Conservation (phyloP, 192 early-diverging fungal species). For the Piromyces finnis region DNA sequence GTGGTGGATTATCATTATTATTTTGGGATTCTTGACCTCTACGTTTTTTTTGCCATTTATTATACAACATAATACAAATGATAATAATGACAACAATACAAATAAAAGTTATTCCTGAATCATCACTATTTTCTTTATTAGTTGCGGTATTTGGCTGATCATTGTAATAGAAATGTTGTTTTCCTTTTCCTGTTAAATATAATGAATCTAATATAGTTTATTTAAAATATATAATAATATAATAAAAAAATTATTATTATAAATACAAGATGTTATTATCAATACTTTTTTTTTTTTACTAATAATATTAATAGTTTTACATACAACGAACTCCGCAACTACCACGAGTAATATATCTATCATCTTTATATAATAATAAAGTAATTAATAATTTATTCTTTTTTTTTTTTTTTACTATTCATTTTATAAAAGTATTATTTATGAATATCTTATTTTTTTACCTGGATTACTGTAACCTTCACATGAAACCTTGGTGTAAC, state of each 20-base stretch:
- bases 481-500: not conserved
- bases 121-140: not conserved
- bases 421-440: too few species aligned
- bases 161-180: not conserved
- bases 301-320: not conserved
- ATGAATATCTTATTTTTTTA: too few species aligned
- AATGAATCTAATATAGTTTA: not conserved
- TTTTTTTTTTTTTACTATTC: too few species aligned
- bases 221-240: too few species aligned
- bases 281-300: too few species aligned
- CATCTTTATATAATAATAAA: too few species aligned
- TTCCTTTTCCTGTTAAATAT: not conserved
- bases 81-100: not conserved
- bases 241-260: not conserved
- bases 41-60: not conserved
- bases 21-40: not conserved
- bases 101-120: not conserved
- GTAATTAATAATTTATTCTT: too few species aligned
- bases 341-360: not conserved
- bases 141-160: not conserved
- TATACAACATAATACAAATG: not conserved
- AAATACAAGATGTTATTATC: too few species aligned
- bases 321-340: not conserved
- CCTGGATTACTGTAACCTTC: not conserved
- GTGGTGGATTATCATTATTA: not conserved